Base-by-base conservation (phyloP, 345 rosid species). In the Hibiscus trionum region DNA sequence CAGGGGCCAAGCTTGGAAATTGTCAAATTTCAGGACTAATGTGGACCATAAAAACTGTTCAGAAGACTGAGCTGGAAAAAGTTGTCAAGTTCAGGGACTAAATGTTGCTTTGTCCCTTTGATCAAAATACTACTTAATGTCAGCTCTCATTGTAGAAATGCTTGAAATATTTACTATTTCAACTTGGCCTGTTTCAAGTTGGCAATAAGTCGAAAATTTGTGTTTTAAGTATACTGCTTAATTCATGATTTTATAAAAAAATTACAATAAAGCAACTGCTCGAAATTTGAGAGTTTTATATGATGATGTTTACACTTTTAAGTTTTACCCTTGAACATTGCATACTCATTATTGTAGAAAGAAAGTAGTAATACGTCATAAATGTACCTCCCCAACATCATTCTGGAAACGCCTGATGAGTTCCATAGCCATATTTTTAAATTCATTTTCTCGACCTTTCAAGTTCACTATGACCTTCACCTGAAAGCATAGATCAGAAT, bases 391-490 rank as follows among this genome's bases (percentile, higher is more conserved):
- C 17, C 97, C 97, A 59, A 91, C 79, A 80, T 91, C 96, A 72
- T 81, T 88, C 81, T 89, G 97, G 83, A 95, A 89, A 71, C 90
- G 91, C 71, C 85, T 83, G 19, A 95, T 81, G 35, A 95, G 97
- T 77, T 90, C 93, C 77, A 89, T 90, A 60, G 97, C 99, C 16
- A 77, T 88, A 77, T 89, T 95, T 78, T 92, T 87, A 79, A 92
- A 92, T 29, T 92, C 93, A 53, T 92, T 88, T 83, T 95, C 96
- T 70, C 97, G 91, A 19, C 99, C 97, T 85, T 90, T 95, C 85
- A 95, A 81, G 81, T 83, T 88, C 76, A 95, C 97, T 61, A 89
- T 90, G 59, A 87, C 89, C 82, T 95, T 95, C 70, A 95, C 99
- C 99, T 95, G 88, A 76, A 80, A 46, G 15, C 65, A 62, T 73